Percentiles rank a stretch among this genome's conserved stretches.
These are phyloP conservation scores for Nicotiana rustica DNA, from an alignment of 305 asterid species.

Conservation along the genomic window DNA sequence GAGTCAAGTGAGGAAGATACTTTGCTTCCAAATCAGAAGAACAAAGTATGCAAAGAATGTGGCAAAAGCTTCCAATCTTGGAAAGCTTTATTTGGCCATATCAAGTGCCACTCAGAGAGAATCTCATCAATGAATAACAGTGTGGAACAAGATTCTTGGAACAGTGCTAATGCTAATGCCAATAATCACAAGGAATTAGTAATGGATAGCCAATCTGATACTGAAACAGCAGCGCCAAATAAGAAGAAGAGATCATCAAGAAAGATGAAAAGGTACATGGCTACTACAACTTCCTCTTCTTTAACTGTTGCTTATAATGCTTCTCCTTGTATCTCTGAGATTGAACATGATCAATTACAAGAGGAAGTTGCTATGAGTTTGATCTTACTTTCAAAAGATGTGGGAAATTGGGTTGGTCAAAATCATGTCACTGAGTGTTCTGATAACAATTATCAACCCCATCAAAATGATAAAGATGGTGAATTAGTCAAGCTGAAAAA, in stretches of 20 bases:
- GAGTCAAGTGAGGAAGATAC: constrained; percentile 43
- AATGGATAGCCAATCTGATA: constrained; percentile 62
- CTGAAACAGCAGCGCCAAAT: constrained; percentile 49
- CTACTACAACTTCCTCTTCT: constrained; percentile 47
- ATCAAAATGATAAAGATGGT: background rate
- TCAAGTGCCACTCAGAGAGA: constrained; percentile 74
- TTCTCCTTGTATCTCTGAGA: constrained; percentile 46
- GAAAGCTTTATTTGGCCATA: constrained; percentile 87
- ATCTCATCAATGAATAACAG: constrained; percentile 35
- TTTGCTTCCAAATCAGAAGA: constrained; percentile 42
- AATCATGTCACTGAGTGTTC: constrained; percentile 51
- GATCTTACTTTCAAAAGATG: constrained; percentile 71
- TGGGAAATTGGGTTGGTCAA: constrained; percentile 46
- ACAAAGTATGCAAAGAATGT: constrained; percentile 72
- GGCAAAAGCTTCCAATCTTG: constrained; percentile 70
- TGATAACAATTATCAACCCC: constrained; percentile 38
- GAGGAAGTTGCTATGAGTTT: constrained; percentile 82
- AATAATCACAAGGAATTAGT: constrained; percentile 28
- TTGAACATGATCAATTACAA: constrained; percentile 55
- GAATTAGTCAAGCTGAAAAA: constrained; percentile 38
- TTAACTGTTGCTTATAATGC: constrained; percentile 43
- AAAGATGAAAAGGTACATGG: constrained; percentile 60
- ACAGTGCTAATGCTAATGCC: constrained; percentile 35
- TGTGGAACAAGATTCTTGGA: constrained; percentile 54
- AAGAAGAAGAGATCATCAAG: constrained; percentile 65